Evolutionary conservation across 768 basidiomycete species (phyloP).

Genomic region (Asterophora lycoperdoides): DNA sequence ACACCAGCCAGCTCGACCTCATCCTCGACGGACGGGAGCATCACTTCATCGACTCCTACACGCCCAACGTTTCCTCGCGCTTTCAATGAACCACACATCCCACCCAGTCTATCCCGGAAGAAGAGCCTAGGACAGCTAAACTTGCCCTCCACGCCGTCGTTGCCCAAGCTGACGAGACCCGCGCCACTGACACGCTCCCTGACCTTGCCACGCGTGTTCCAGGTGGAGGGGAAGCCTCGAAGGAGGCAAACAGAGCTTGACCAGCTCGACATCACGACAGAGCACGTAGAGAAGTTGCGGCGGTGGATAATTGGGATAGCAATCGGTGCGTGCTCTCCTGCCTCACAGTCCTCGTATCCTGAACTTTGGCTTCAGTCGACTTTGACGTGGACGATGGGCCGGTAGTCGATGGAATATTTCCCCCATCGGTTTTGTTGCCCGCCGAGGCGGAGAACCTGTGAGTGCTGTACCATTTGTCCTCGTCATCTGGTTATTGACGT

Average conservation of each 20-base stretch:
- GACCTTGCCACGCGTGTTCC: conserved; percentile 40
- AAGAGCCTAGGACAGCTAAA: conserved; percentile 19
- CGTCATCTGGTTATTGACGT: conserved; percentile 6
- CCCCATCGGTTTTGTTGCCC: conserved; percentile 58
- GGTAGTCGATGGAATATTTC: conserved; percentile 65
- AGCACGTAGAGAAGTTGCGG: conserved; percentile 46
- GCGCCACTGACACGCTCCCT: conserved; percentile 37
- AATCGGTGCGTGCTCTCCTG: conserved; percentile 43
- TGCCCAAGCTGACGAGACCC: conserved; percentile 16
- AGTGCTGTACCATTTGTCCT: conserved; percentile 23
- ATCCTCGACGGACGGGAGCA: conserved; percentile 17
- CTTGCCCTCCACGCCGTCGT: conserved; percentile 22
- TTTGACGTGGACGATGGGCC: conserved; percentile 90
- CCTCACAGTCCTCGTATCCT: conserved; percentile 1
- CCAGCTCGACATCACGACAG: conserved; percentile 43
- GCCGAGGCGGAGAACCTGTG: conserved; percentile 83
- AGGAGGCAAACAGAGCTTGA: conserved; percentile 32
- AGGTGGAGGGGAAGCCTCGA: conserved; percentile 25
- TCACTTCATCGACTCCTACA: conserved; percentile 16
- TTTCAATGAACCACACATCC: conserved; percentile 13
- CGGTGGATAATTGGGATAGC: conserved; percentile 68
- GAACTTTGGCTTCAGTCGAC: conserved; percentile 47
- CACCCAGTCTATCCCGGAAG: conserved; percentile 15
- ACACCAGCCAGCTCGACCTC: conserved; percentile 23
- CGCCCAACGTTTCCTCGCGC: conserved; percentile 14